Evolutionary conservation across 139 green algal genomes (phyloP), one percentile per base, ranked within the genome.

Genomic region (Edaphochlamys debaryana): DNA sequence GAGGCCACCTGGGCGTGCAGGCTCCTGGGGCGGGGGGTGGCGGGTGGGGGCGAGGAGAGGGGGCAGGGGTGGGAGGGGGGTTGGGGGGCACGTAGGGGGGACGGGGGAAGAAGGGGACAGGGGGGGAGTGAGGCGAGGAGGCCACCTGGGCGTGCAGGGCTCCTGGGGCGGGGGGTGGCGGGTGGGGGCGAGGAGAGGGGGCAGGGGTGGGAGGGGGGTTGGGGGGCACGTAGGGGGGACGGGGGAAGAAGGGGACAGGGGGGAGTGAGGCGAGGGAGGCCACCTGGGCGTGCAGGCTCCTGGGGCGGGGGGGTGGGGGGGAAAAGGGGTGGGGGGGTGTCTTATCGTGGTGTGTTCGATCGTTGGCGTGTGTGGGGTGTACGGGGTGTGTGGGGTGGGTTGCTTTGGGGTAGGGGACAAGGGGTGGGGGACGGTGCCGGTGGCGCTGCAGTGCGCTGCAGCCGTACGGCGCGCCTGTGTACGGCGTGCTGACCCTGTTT

Each of bases 211-310:
- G 45, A 29, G n/a, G n/a, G n/a, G n/a, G n/a, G n/a, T 13, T 30
- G 38, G 5, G 42, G 41, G 38, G n/a, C n/a, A n/a, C n/a, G n/a
- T n/a, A n/a, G n/a, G 69, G 69, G 36, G 11, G 69, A 41, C 41
- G 67, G n/a, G n/a, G n/a, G n/a, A n/a, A n/a, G n/a, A n/a, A n/a
- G n/a, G n/a, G n/a, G n/a, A n/a, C n/a, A n/a, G n/a, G n/a, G n/a
- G n/a, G n/a, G n/a, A n/a, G n/a, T n/a, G 75, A 9, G 2, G 54
- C 79, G 32, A 98, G 88, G 22, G 84, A 82, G 11, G 70, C 7
- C 23, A 97, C 85, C 84, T 98, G 95, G 0, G 96, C 92, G 0
- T 62, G 34, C n/a, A 99, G 38, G 75, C 89, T 93, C 86, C 90
- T 93, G 85, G 30, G 9, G 62, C 32, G 20, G 71, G 15, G 5